phyloP scores from a whole-genome alignment of 257 asterid species.

The Jaltomata sinuosa region DNA sequence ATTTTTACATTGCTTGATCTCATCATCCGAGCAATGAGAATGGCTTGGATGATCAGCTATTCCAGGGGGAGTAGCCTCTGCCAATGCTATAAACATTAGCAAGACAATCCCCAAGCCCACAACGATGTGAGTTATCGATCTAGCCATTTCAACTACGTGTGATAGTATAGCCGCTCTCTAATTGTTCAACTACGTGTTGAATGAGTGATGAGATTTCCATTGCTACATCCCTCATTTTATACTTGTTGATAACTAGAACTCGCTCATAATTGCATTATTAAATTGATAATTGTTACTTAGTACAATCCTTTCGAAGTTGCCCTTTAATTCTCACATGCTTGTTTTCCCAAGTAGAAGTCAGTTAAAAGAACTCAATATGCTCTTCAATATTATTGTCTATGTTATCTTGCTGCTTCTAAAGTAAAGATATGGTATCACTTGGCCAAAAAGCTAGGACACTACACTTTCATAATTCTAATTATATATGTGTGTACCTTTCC shows the following conservation, averaged over 20 bases:
- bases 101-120: neutral
- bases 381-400: neutral
- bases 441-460: neutral
- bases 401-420: neutral
- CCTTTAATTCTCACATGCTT: neutral
- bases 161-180: neutral
- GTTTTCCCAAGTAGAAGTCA: neutral
- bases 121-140: neutral
- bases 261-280: neutral
- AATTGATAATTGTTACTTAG: neutral
- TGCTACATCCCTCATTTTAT: neutral
- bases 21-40: slow-evolving; percentile 1
- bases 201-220: neutral
- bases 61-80: neutral
- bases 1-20: neutral
- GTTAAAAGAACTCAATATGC: neutral
- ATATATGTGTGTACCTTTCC: neutral
- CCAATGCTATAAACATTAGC: neutral
- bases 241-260: neutral
- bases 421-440: neutral
- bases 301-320: neutral
- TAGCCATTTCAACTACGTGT: neutral
- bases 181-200: neutral
- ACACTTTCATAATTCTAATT: neutral
- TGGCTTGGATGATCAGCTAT: slow-evolving; percentile 1